Evolutionary conservation across 176 grass and related monocot genomes (phyloP), one percentile per base, ranked within the genome.

Genomic region (Musa troglodytarum): DNA sequence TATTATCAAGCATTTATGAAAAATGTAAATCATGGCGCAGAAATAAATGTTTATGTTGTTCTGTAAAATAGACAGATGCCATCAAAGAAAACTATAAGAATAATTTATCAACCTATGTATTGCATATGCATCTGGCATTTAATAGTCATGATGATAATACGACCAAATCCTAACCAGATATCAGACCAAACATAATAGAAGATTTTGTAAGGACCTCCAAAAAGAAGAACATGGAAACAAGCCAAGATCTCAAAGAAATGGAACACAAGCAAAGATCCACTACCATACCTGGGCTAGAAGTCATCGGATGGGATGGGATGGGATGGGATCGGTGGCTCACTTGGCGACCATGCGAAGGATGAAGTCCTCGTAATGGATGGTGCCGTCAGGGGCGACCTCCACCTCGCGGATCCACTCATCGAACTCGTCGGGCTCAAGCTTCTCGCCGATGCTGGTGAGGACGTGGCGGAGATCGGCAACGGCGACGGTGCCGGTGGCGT

Each of bases 371-470:
- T 99, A 99, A 69, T 83, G 86, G 80, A 99, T 91, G 78, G 90
- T 91, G 66, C 95, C 95, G 54, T 99, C 90, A 1, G 90, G 82
- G 19, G 80, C 86, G 72, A 94, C 88, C 58, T 90, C 90, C 56
- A 98, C 88, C 83, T 98, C 90, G 80, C 91, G 88, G 88, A 94
- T 99, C 95, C 95, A 99, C 86, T 99, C 95, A 73, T 99, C 95
- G 83, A 99, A 99, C 82, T 99, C 95, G n/a, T 79, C 75, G 1
- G 87, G 87, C 72, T 93, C 90, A 77, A 98, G 86, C 82, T 99
- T 99, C 90, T 99, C 95, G 53, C 95, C 95, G 57, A 99, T 93
- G 84, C 82, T 89, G 76, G 88, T 89, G 80, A 99, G 90, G 77
- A 99, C 90, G 82, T 99, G 95, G 84, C 90, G 87, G 52, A 99